Evolutionary conservation across 352 stramenopile species (phyloP), one percentile per base, ranked within the genome.

Genomic region (Phytophthora boehmeriae): DNA sequence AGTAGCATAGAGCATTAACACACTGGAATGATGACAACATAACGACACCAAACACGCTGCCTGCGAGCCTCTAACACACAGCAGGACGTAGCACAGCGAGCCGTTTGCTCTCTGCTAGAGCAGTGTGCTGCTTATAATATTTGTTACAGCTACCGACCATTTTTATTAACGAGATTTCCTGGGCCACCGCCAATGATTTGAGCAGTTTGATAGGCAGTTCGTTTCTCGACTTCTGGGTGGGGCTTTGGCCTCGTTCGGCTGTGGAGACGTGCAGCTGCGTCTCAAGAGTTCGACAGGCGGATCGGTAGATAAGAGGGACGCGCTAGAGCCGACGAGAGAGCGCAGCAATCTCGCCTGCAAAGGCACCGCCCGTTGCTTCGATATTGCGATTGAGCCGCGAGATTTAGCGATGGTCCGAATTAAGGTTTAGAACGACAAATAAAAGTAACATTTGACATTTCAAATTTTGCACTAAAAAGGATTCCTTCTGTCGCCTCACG

Each of bases 111-210:
- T 39, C 14, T 39, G 34, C 34, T 39, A 39, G 34, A 17, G 14
- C 32, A 49, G 20, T 54, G 36, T 47, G 34, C 22, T 58, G 48
- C 44, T 25, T 60, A 59, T 44, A 54, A 13, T 54, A 54, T 34
- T 55, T 38, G 36, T 6, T 61, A 23, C 43, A 30, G 43, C 56
- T 63, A 66, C 63, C n/a, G 50, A 66, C 63, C 56, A 71, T 63
- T 63, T 56, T 54, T 49, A 20, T 48, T 54, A 19, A 39, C 17
- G 47, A 58, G 39, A 39, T 34, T 49, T 48, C 28, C 46, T 41
- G 32, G 17, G 22, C 10, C 25, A 14, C 16, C 19, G 38, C 16
- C 8, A 27, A 20, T 47, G 28, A 39, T 58, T 47, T 57, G 17
- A 1, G 30, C 13, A n/a, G 36, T 22, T 42, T 2, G 10, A 11